phyloP scores from a whole-genome alignment of 2,329 filamentous ascomycete species.

The Pleomassaria siparia region DNA sequence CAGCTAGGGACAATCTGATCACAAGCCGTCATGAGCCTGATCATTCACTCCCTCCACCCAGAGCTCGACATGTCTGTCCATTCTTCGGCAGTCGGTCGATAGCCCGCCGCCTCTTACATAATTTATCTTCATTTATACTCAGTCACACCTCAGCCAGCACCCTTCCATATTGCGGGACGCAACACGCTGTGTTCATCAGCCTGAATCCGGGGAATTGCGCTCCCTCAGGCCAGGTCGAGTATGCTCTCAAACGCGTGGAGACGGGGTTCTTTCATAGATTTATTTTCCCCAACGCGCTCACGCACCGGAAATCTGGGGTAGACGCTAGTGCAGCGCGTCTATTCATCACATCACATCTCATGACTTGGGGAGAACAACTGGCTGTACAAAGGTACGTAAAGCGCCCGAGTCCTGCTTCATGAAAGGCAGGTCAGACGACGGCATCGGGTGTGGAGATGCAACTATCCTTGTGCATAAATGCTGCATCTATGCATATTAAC shows the following conservation, averaged over 20 bases:
- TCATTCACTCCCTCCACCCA: conserved; percentile 8
- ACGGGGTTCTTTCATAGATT: too few relatives aligned
- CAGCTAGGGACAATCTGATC: conserved; percentile 13
- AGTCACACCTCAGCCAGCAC: too few relatives aligned
- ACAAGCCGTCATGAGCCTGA: conserved; percentile 28
- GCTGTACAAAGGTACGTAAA: conserved; percentile 5
- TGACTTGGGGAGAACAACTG: neutral
- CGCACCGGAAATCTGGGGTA: neutral
- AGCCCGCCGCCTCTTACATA: too few relatives aligned
- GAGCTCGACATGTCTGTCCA: conserved; percentile 9
- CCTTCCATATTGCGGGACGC: conserved; percentile 1
- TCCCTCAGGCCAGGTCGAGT: conserved; percentile 3
- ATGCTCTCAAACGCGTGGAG: neutral
- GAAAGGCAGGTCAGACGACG: conserved; percentile 13
- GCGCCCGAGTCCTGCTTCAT: neutral
- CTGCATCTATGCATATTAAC: too few relatives aligned
- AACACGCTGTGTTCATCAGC: neutral
- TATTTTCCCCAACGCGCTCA: neutral
- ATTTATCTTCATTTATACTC: too few relatives aligned
- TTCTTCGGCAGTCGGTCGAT: conserved; percentile 17
- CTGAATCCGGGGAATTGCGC: conserved; percentile 7
- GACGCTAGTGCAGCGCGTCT: neutral
- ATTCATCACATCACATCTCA: neutral
- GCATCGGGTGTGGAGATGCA: conserved; percentile 13
- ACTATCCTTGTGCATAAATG: conserved; percentile 7